Base-by-base conservation (phyloP, 2,329 filamentous ascomycete genomes). In the Fusarium marasasianum region DNA sequence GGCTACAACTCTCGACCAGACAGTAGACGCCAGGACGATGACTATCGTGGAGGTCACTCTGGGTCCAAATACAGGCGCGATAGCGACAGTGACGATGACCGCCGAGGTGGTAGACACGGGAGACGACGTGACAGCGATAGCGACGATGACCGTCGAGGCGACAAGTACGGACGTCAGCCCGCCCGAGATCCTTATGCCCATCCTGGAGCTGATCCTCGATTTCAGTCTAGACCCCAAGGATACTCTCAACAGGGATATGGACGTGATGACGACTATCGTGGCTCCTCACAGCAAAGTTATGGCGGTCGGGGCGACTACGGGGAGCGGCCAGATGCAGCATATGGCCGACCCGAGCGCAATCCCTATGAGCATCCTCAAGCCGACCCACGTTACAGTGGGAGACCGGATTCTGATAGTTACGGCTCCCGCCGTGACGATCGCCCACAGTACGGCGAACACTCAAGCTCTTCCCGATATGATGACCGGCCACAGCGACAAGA, bases 141-240 rank as follows among this genome's bases (percentile, higher is more conserved):
- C 4, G 55, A 69, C 26, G 64, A 68, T 15, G 48, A 43, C 10
- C 43, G 41, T 5, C 22, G 63, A 68, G 63, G 56, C 18, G 55
- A 59, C 22, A 69, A 41, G 31, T 68, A 62, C 24, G 63, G 48
- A 13, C 43, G 47, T 37, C 47, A 45, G 24, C 35, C 50, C 20
- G 50, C 55, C 22, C 41, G 43, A 9, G 62, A 73, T 17, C 47
- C 63, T n/a, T 74, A 65, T 60, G 66, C 47, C 11, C 72, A 75
- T 26, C 72, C 72, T 12, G 26, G 50, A 24, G 72, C 72, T 12
- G 72, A 74, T 20, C 68, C 72, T 40, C 50, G 72, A 18, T 74
- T 74, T 4, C 63, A 61, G 33, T 45, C 58, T 14, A 55, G 72
- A 8, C 55, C 57, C 8, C 69, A 70, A 13, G 73, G 58, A 15